These are phyloP conservation scores for Teunomyces barrocoloradensis DNA, from an alignment of 805 yeast genomes.

Conservation along the genomic window DNA sequence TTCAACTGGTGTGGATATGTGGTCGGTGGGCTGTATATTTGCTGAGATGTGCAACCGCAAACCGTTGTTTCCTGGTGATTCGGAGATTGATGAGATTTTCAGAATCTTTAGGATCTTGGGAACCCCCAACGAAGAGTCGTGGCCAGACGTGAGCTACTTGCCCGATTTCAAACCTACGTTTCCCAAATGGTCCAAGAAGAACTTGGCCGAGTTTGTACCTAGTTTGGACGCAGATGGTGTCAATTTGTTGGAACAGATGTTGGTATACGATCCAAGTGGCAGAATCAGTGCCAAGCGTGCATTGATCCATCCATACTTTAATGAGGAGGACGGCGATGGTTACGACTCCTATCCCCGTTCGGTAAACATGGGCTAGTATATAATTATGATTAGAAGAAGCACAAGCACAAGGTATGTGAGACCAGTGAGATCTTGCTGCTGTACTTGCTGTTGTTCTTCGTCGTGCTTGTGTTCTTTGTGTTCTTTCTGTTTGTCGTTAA, in stretches of 20 bases:
- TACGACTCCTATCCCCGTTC: constrained; percentile 35
- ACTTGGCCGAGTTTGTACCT: constrained; percentile 70
- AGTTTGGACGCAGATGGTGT: constrained; percentile 79
- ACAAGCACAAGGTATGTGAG: background rate
- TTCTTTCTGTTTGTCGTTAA: background rate
- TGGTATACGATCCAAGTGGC: constrained; percentile 89
- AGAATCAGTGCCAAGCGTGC: constrained; percentile 95
- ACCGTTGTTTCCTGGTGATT: constrained; percentile 95
- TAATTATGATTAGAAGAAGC: background rate
- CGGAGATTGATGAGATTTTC: constrained; percentile 96
- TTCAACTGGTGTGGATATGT: constrained; percentile 97
- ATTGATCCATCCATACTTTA: constrained; percentile 81
- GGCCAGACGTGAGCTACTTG: constrained; percentile 91
- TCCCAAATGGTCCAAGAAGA: constrained; percentile 83
- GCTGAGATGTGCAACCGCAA: constrained; percentile 97
- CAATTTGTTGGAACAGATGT: constrained; percentile 72
- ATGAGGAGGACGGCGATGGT: constrained; percentile 43
- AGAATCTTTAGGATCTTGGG: constrained; percentile 90
- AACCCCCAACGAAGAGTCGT: constrained; percentile 85
- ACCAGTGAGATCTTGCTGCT: too few relatives aligned
- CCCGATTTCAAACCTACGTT: constrained; percentile 93
- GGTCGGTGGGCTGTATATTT: constrained; percentile 97
- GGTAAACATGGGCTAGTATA: constrained; percentile 36
- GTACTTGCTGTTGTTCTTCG: background rate
- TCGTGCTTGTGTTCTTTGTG: background rate